phyloP scores from a whole-genome alignment of 345 rosid genomes.

The Heritiera littoralis region DNA sequence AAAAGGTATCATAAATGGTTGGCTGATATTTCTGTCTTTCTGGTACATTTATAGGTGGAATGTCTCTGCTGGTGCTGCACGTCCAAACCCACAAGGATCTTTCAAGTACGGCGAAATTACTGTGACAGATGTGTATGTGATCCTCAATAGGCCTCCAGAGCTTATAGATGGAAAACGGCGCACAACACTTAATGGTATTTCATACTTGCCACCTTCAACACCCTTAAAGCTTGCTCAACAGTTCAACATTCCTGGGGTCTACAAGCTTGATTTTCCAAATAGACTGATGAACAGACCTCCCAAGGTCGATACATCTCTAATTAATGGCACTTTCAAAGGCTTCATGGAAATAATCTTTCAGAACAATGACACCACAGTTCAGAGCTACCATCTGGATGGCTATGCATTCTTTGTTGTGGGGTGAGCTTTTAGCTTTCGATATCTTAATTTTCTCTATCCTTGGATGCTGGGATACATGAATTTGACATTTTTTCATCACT shows the following conservation, averaged over 20 bases:
- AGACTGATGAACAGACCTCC: conserved; percentile 72
- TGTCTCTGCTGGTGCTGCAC: conserved; percentile 86
- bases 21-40: conserved; percentile 13
- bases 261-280: conserved; percentile 90
- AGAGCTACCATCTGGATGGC: conserved; percentile 93
- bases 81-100: conserved; percentile 96
- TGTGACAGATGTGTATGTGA: conserved; percentile 82
- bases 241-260: conserved; percentile 73
- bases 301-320: conserved; percentile 77
- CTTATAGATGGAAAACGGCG: conserved; percentile 65
- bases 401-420: conserved; percentile 92
- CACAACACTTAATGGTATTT: conserved; percentile 74
- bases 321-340: conserved; percentile 83
- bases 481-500: conserved; percentile 17
- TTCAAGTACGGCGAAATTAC: conserved; percentile 83
- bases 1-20: neutral
- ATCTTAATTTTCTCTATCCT: conserved; percentile 17
- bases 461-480: conserved; percentile 12
- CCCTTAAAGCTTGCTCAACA: conserved; percentile 85
- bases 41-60: conserved; percentile 62
- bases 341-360: conserved; percentile 91
- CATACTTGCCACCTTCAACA: conserved; percentile 81
- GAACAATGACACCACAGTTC: conserved; percentile 72
- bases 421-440: conserved; percentile 48
- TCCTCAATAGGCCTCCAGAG: conserved; percentile 70